Conservation (phyloP, 371 early-diverging fungal species). For the Circinella minor region DNA sequence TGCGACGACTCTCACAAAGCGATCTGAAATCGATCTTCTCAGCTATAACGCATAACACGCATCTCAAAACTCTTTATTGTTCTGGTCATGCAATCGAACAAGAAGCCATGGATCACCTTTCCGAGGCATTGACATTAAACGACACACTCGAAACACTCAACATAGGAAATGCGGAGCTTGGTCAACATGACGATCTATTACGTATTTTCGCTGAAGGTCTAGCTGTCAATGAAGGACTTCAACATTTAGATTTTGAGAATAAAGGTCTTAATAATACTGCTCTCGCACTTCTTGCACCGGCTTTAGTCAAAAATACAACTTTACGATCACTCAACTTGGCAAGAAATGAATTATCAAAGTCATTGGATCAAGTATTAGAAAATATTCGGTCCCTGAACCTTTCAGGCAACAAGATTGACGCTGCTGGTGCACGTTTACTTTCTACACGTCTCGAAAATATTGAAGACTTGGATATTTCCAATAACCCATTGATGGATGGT, state of each 20-base stretch:
- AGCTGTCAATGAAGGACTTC: conserved; percentile 54
- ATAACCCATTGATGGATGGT: conserved; percentile 58
- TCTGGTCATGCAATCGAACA: conserved; percentile 60
- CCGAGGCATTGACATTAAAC: conserved; percentile 52
- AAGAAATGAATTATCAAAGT: conserved; percentile 54
- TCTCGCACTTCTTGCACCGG: background rate
- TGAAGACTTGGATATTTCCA: conserved; percentile 56
- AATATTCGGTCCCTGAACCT: conserved; percentile 43
- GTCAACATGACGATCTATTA: conserved; percentile 36
- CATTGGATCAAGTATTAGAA: conserved; percentile 18
- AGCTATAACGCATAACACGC: conserved; percentile 52
- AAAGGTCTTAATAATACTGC: conserved; percentile 46
- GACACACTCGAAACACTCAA: conserved; percentile 53
- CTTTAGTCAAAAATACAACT: conserved; percentile 30
- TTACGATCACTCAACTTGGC: conserved; percentile 50
- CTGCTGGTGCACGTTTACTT: conserved; percentile 38
- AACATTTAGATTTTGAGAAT: conserved; percentile 61
- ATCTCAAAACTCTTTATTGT: conserved; percentile 56
- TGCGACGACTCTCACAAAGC: conserved; percentile 52
- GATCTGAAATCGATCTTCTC: conserved; percentile 57
- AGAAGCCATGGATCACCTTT: conserved; percentile 40
- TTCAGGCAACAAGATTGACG: conserved; percentile 47
- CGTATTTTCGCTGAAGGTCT: conserved; percentile 52
- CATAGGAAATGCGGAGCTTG: conserved; percentile 51
- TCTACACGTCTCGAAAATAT: conserved; percentile 32